These are phyloP conservation scores for Podila horticola DNA, from an alignment of 192 early-diverging fungal species.

Conservation along the genomic window DNA sequence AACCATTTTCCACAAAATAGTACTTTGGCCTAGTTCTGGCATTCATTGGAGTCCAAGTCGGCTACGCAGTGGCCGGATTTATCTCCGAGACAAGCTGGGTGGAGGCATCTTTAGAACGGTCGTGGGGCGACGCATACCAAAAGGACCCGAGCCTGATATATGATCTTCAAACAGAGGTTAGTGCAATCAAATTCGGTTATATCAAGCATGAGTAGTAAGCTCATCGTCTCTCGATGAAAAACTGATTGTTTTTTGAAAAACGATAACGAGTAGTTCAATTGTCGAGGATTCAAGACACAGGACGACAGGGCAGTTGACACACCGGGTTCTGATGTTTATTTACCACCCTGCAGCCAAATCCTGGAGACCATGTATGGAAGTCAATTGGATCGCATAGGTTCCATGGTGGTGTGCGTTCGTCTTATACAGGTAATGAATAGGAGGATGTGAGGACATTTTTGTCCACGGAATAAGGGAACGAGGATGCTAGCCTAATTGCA, in stretches of 20 bases:
- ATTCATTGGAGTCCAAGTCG: slow-evolving; percentile 34
- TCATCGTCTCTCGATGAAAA: too few species aligned
- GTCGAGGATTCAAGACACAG: background rate
- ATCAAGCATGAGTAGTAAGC: too few species aligned
- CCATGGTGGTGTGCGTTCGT: background rate
- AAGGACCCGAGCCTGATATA: slow-evolving; percentile 24
- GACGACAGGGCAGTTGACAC: background rate
- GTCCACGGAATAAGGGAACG: background rate
- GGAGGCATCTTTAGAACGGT: slow-evolving; percentile 30
- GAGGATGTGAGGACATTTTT: background rate
- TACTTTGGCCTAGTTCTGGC: slow-evolving; percentile 38
- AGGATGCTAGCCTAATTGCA: too few species aligned
- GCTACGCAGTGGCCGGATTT: slow-evolving; percentile 19
- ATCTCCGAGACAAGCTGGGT: slow-evolving; percentile 37
- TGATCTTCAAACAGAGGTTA: slow-evolving; percentile 44
- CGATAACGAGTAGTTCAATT: background rate
- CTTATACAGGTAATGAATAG: background rate
- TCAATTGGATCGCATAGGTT: background rate
- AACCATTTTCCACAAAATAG: slow-evolving; percentile 1
- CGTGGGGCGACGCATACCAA: slow-evolving; percentile 36
- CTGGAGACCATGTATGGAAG: background rate
- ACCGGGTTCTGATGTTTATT: background rate
- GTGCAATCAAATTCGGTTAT: too few species aligned
- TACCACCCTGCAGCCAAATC: background rate
- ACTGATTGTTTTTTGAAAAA: background rate